These are phyloP conservation scores for Anisodus acutangulus DNA, from an alignment of 257 asterid genomes.

Conservation along the genomic window DNA sequence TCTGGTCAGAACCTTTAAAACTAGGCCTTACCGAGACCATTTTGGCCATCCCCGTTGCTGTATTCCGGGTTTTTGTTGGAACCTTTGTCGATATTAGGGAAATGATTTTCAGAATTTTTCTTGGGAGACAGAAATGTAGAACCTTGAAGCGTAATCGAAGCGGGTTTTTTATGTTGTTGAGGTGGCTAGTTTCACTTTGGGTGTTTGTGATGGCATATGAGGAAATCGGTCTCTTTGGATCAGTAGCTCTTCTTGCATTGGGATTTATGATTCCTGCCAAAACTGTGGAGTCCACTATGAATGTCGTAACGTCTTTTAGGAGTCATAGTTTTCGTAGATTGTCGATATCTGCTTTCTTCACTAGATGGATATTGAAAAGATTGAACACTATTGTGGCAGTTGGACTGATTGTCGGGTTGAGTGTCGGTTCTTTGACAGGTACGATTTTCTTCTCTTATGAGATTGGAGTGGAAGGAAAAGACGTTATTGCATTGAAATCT, in stretches of 20 bases:
- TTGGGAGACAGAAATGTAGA: slow-evolving; percentile 48
- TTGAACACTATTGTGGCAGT: slow-evolving; percentile 82
- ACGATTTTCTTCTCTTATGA: slow-evolving; percentile 77
- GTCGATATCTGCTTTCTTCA: slow-evolving; percentile 67
- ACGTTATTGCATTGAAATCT: slow-evolving; percentile 59
- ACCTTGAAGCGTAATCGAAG: slow-evolving; percentile 48
- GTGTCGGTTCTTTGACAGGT: slow-evolving; percentile 71
- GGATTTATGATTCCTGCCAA: slow-evolving; percentile 70
- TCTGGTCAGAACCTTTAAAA: slow-evolving; percentile 83
- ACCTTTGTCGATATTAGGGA: slow-evolving; percentile 79
- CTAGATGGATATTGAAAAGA: slow-evolving; percentile 64
- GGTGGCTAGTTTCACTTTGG: slow-evolving; percentile 91
- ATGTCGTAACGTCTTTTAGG: slow-evolving; percentile 62
- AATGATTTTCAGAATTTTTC: slow-evolving; percentile 46
- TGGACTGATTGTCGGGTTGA: slow-evolving; percentile 80
- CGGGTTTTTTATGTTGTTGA: slow-evolving; percentile 63
- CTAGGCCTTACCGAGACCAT: slow-evolving; percentile 89
- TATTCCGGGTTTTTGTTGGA: slow-evolving; percentile 72
- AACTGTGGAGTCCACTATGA: slow-evolving; percentile 76
- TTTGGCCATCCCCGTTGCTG: slow-evolving; percentile 77
- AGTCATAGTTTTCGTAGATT: slow-evolving; percentile 76
- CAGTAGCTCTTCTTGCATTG: slow-evolving; percentile 59
- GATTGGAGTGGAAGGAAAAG: slow-evolving; percentile 89
- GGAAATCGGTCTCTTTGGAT: slow-evolving; percentile 64
- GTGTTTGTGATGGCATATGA: slow-evolving; percentile 84